These are phyloP conservation scores for Beauveria australis DNA, from an alignment of 2,329 filamentous ascomycete genomes.

Conservation along the genomic window DNA sequence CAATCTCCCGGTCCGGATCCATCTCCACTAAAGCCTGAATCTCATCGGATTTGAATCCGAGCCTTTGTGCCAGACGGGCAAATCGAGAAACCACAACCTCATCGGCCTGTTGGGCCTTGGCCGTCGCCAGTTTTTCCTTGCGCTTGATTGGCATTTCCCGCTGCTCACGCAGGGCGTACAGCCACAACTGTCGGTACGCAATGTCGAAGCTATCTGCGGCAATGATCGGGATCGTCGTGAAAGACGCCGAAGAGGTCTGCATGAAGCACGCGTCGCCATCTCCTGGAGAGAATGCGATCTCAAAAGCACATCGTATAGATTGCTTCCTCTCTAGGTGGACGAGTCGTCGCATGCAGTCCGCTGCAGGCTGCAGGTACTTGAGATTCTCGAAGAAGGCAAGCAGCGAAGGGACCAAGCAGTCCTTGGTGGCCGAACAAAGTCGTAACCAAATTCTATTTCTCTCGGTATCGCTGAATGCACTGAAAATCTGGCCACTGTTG, in stretches of 20 bases:
- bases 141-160: slow-evolving; percentile 5
- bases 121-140: slow-evolving; percentile 5
- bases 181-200: slow-evolving; percentile 11
- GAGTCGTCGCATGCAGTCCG: too few species aligned
- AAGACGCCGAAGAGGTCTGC: slow-evolving; percentile 4
- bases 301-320: too few species aligned
- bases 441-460: too few species aligned
- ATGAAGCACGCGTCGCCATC: neutral
- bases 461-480: too few species aligned
- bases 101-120: slow-evolving; percentile 3
- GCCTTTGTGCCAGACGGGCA: slow-evolving; percentile 5
- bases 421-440: too few species aligned
- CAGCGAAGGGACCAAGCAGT: too few species aligned
- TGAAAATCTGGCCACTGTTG: too few species aligned
- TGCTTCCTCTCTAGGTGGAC: too few species aligned
- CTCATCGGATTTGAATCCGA: slow-evolving; percentile 11
- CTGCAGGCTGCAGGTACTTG: too few species aligned
- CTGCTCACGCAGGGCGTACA: slow-evolving; percentile 10
- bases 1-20: slow-evolving; percentile 9
- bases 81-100: slow-evolving; percentile 11
- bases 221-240: neutral
- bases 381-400: too few species aligned
- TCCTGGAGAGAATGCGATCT: neutral
- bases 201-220: slow-evolving; percentile 10
- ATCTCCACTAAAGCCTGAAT: slow-evolving; percentile 5